These are phyloP conservation scores for Byssochlamys sp. DNA, from an alignment of 2,329 filamentous ascomycete genomes.

Conservation along the genomic window DNA sequence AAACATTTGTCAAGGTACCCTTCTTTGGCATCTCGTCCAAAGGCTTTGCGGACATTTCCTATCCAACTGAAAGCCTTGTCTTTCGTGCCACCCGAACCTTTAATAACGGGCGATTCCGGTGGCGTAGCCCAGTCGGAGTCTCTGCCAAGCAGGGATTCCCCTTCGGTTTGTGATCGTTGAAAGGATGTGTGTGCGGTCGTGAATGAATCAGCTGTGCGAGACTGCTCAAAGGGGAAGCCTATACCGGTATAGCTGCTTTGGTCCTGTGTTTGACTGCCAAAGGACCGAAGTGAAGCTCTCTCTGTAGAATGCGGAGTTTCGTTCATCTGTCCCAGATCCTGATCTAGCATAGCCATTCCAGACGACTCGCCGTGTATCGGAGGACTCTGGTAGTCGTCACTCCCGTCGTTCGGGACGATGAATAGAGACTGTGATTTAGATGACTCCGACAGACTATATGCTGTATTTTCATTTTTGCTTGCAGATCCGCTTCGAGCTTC, in stretches of 20 bases:
- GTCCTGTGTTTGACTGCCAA: constrained; percentile 10
- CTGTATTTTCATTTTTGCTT: constrained; percentile 46
- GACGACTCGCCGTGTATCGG: not conserved
- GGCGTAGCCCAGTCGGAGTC: not conserved
- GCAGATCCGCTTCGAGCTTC: constrained; percentile 35
- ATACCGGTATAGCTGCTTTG: constrained; percentile 17
- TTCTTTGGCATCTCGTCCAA: constrained; percentile 36
- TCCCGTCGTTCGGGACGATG: not conserved
- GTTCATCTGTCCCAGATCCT: not conserved
- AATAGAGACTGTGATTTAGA: constrained; percentile 36
- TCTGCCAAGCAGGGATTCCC: constrained; percentile 10
- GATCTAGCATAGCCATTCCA: not conserved
- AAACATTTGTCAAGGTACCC: constrained; percentile 3
- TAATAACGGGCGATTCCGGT: not conserved
- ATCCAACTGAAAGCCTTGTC: constrained; percentile 57
- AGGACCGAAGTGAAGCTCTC: constrained; percentile 12
- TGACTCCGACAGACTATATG: constrained; percentile 47
- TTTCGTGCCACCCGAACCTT: constrained; percentile 5
- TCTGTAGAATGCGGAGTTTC: constrained; percentile 14
- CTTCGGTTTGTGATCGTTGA: constrained; percentile 42
- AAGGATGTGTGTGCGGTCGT: constrained; percentile 43
- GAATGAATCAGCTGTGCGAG: constrained; percentile 41
- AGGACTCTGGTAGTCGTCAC: not conserved
- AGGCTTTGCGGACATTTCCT: constrained; percentile 57
- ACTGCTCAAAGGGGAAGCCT: constrained; percentile 22